These are phyloP conservation scores for Lecanicillium sp. DNA, from an alignment of 2,329 filamentous ascomycete genomes.

Conservation along the genomic window DNA sequence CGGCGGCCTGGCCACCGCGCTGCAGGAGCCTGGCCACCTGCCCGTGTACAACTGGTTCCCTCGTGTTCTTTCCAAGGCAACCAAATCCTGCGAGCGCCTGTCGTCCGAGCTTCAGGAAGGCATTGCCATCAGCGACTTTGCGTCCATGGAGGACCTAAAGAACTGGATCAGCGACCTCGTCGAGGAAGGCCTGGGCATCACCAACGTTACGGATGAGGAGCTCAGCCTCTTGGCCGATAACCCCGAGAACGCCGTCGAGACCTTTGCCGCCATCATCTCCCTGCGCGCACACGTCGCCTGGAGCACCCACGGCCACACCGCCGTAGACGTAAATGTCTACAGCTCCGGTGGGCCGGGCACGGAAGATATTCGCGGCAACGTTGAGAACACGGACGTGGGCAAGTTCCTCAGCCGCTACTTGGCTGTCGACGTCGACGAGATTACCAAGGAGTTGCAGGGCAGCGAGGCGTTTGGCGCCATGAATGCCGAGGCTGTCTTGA, in stretches of 20 bases:
- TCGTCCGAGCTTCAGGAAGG: conserved; percentile 53
- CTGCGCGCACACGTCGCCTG: conserved; percentile 84
- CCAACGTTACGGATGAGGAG: conserved; percentile 64
- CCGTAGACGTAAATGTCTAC: conserved; percentile 95
- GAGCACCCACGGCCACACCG: conserved; percentile 89
- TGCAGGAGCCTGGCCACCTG: conserved; percentile 50
- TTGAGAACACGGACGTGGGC: conserved; percentile 92
- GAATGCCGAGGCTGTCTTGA: background rate
- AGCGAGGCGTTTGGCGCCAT: conserved; percentile 17
- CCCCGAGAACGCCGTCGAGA: conserved; percentile 43
- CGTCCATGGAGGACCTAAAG: conserved; percentile 34
- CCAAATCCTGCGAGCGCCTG: conserved; percentile 70
- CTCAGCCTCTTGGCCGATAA: conserved; percentile 55
- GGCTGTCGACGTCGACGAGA: conserved; percentile 65
- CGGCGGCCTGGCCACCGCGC: conserved; percentile 74
- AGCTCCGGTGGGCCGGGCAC: conserved; percentile 61
- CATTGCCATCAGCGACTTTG: conserved; percentile 33
- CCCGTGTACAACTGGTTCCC: conserved; percentile 73
- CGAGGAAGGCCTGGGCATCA: conserved; percentile 64
- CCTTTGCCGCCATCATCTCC: conserved; percentile 80
- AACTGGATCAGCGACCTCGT: conserved; percentile 64
- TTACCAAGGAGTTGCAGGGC: conserved; percentile 67
- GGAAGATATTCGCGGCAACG: conserved; percentile 66
- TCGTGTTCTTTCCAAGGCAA: conserved; percentile 64
- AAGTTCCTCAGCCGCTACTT: conserved; percentile 74